These are phyloP conservation scores for Solanum appendiculatum DNA, from an alignment of 257 asterid genomes.

Conservation along the genomic window DNA sequence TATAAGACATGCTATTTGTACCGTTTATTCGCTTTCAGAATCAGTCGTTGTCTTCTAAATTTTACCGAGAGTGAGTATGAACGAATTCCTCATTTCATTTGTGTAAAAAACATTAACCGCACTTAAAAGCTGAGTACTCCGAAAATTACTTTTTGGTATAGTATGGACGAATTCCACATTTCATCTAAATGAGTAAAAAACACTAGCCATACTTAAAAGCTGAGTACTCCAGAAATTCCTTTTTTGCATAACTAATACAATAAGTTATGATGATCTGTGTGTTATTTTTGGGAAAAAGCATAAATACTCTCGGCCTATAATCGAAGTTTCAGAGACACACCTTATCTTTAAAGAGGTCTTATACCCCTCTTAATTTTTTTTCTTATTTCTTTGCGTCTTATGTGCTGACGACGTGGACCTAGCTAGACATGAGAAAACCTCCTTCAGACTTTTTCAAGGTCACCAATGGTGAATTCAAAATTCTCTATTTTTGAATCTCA, in stretches of 20 bases:
- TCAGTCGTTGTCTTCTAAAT: neutral
- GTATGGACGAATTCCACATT: neutral
- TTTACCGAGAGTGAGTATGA: too few species aligned
- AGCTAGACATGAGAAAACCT: too few species aligned
- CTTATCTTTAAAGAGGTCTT: too few species aligned
- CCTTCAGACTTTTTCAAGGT: too few species aligned
- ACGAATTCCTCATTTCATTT: too few species aligned
- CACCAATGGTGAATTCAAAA: too few species aligned
- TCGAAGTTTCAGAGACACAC: too few species aligned
- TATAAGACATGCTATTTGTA: too few species aligned
- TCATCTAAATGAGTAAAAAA: neutral
- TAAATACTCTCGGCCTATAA: too few species aligned
- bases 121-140: neutral
- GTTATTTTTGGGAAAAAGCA: fast-evolving
- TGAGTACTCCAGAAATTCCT: neutral
- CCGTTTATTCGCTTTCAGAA: neutral
- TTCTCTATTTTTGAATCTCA: too few species aligned
- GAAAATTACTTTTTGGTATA: neutral
- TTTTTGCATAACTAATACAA: neutral
- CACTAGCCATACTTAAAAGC: neutral
- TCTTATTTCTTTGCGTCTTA: neutral
- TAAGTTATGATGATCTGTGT: neutral
- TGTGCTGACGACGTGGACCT: neutral
- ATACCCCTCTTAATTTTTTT: neutral
- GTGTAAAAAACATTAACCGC: too few species aligned